A percentile compares a stretch with the other conserved stretches of the same genome.
Evolutionary conservation across 768 basidiomycete genomes (phyloP).

Genomic region (Macrolepiota dolichaula): DNA sequence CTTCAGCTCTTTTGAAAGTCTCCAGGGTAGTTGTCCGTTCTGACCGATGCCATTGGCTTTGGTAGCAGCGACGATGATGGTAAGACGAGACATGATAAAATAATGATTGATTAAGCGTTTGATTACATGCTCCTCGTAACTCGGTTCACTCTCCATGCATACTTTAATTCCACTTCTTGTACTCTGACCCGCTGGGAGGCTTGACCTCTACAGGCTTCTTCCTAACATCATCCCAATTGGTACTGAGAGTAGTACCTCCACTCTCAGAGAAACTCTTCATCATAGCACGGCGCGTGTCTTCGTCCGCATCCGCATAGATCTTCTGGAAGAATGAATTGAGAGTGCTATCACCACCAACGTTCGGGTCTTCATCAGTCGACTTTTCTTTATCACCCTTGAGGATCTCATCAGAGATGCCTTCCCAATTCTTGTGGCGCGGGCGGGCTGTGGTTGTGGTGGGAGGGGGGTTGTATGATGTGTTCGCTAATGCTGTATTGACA

Average conservation of each 20-base stretch:
- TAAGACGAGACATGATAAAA: slow-evolving; percentile 59
- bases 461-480: slow-evolving; percentile 21
- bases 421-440: slow-evolving; percentile 82
- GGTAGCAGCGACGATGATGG: slow-evolving; percentile 93
- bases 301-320: slow-evolving; percentile 87
- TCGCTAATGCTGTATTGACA: slow-evolving; percentile 24
- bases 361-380: slow-evolving; percentile 74
- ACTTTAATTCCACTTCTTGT: slow-evolving; percentile 69
- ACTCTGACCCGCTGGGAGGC: slow-evolving; percentile 82
- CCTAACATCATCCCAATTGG: slow-evolving; percentile 90
- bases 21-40: slow-evolving; percentile 80
- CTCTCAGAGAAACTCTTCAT: slow-evolving; percentile 97
- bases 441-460: slow-evolving; percentile 22
- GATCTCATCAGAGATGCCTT: slow-evolving; percentile 69
- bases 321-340: slow-evolving; percentile 90
- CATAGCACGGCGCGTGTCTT: slow-evolving; percentile 92
- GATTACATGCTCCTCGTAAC: background rate
- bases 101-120: slow-evolving; percentile 4
- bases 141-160: background rate
- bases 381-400: slow-evolving; percentile 68
- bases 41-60: slow-evolving; percentile 83
- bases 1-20: slow-evolving; percentile 81
- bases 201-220: slow-evolving; percentile 70
- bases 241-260: slow-evolving; percentile 92
- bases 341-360: slow-evolving; percentile 83